Base-by-base conservation (phyloP, 495 filamentous ascomycete genomes). In the Penicillium paxilli region DNA sequence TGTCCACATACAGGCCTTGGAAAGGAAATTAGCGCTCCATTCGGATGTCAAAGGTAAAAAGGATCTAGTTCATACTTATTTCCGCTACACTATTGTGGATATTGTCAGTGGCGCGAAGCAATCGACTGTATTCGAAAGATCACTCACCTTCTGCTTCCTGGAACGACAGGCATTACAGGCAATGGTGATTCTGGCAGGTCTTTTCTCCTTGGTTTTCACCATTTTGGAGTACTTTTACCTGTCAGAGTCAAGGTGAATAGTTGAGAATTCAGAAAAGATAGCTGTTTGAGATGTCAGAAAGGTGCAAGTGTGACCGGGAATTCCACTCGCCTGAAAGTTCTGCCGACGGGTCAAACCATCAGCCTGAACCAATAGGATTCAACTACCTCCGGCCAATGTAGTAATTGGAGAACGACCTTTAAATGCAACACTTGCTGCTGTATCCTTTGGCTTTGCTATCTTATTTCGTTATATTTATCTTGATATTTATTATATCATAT, bases 161-260 rank as follows among this genome's bases (percentile, higher is more conserved):
- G 66, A 64, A 1, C 72, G 69, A 50, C 72, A 76, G 0, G 66
- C 57, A 47, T 71, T 70, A 28, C 72, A 76, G 4, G 72, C 71
- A 0, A 58, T 61, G 8, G 72, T 72, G 25, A 74, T 72, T 6
- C 72, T 59, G 2, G 67, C 66, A 1, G 51, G 48, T 47, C 58
- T 62, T 25, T 45, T 58, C 26, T 55, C 59, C 46, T 64, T 62
- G 16, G 45, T 30, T 8, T 58, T 57, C 2, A 51, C 28, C 47
- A 57, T 42, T 42, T 62, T 54, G n/a, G n/a, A n/a, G n/a, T n/a
- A n/a, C n/a, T n/a, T n/a, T n/a, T n/a, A n/a, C n/a, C n/a, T n/a
- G n/a, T n/a, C n/a, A n/a, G n/a, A n/a, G n/a, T n/a, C n/a, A n/a
- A n/a, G n/a, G n/a, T n/a, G 23, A 38, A 20, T 32, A 30, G 17